These are phyloP conservation scores for Oleoguttula mirabilis DNA, from an alignment of 495 filamentous ascomycete species.

Conservation along the genomic window DNA sequence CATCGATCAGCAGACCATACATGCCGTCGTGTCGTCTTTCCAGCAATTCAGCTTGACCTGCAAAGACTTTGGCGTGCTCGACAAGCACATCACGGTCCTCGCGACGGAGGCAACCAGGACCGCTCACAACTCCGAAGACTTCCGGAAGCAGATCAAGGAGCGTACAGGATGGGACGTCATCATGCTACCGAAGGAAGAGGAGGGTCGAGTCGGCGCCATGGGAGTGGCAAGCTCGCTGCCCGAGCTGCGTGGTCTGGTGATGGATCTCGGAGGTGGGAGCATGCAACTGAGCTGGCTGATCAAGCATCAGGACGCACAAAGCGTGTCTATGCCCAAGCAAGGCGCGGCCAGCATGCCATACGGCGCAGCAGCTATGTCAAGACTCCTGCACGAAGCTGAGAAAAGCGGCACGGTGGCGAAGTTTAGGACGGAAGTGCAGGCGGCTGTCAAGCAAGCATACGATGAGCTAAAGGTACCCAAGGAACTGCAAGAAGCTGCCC, in stretches of 20 bases:
- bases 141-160: constrained; percentile 49
- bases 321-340: constrained; percentile 39
- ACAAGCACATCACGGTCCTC: constrained; percentile 54
- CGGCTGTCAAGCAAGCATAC: constrained; percentile 51
- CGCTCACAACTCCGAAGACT: constrained; percentile 58
- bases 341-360: constrained; percentile 57
- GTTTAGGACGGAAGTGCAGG: constrained; percentile 46
- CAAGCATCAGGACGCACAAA: constrained; percentile 34
- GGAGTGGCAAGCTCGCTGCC: constrained; percentile 68
- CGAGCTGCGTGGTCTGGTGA: constrained; percentile 56
- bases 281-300: constrained; percentile 82
- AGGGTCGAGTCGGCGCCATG: constrained; percentile 72
- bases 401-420: constrained; percentile 29
- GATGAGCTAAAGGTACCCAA: constrained; percentile 43
- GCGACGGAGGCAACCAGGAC: constrained; percentile 83
- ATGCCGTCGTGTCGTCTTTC: constrained; percentile 49
- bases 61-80: constrained; percentile 52
- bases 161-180: constrained; percentile 54
- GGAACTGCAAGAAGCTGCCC: constrained; percentile 33
- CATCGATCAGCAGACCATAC: constrained; percentile 54
- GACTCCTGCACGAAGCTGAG: constrained; percentile 34
- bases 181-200: constrained; percentile 64
- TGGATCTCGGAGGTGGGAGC: constrained; percentile 85
- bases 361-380: constrained; percentile 71
- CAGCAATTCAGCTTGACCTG: constrained; percentile 65